These are phyloP conservation scores for Aspergillus pseudotamarii DNA, from an alignment of 2,329 filamentous ascomycete species.

Conservation along the genomic window DNA sequence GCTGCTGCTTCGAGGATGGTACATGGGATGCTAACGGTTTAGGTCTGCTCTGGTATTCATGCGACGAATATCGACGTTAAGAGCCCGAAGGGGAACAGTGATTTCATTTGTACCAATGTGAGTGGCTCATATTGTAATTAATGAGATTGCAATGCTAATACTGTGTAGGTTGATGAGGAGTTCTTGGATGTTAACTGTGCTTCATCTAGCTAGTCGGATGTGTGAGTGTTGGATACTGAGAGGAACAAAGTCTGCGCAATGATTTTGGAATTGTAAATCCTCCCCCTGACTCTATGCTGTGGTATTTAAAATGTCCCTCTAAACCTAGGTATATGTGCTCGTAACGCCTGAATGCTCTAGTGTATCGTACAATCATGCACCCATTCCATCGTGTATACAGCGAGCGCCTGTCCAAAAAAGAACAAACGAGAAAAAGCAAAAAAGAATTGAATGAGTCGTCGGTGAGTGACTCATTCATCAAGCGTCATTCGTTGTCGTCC, in stretches of 20 bases:
- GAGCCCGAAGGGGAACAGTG: conserved; percentile 50
- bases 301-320: neutral
- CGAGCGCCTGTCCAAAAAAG: neutral
- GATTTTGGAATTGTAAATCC: neutral
- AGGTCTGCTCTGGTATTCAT: conserved; percentile 52
- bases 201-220: conserved; percentile 16
- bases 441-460: neutral
- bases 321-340: neutral
- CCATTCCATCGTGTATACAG: conserved; percentile 14
- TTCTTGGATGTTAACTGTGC: conserved; percentile 41
- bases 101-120: conserved; percentile 51
- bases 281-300: neutral
- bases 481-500: conserved; percentile 36
- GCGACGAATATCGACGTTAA: conserved; percentile 50
- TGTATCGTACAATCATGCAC: conserved; percentile 1
- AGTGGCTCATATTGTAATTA: conserved; percentile 9
- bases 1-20: neutral
- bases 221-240: neutral
- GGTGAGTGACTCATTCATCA: neutral
- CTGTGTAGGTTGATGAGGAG: conserved; percentile 32
- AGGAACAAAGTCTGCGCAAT: neutral
- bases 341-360: neutral
- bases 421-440: conserved; percentile 6
- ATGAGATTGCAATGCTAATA: neutral
- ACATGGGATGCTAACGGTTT: neutral